Evolutionary conservation across 2,329 filamentous ascomycete genomes (phyloP).

Genomic region (Cercospora zeae-maydis): DNA sequence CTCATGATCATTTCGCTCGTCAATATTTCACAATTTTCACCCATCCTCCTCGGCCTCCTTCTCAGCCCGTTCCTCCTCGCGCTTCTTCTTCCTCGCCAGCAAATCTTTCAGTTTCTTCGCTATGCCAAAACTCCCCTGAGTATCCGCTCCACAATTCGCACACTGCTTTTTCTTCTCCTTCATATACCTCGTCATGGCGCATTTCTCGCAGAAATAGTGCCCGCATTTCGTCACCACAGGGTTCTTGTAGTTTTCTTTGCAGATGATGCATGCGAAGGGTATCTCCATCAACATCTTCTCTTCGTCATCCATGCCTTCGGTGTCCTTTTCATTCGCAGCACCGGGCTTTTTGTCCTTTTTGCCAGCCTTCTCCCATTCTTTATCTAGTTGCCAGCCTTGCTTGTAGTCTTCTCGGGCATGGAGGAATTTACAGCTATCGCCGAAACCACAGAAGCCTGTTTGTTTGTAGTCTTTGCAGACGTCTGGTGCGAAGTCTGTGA

Average conservation of each 20-base stretch:
- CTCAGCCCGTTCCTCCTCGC: conserved; percentile 56
- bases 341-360: conserved; percentile 57
- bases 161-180: conserved; percentile 76
- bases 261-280: conserved; percentile 86
- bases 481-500: conserved; percentile 86
- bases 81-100: conserved; percentile 67
- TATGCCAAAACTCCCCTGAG: conserved; percentile 83
- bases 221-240: conserved; percentile 87
- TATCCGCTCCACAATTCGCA: conserved; percentile 78
- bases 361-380: conserved; percentile 83
- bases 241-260: conserved; percentile 70
- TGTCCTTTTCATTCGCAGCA: conserved; percentile 50
- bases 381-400: conserved; percentile 91
- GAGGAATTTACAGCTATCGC: conserved; percentile 77
- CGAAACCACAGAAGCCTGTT: conserved; percentile 69
- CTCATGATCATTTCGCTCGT: not conserved
- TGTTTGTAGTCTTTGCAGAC: conserved; percentile 94
- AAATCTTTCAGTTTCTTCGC: conserved; percentile 80
- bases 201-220: conserved; percentile 93
- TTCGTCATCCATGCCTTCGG: conserved; percentile 56
- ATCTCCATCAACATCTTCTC: conserved; percentile 75
- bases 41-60: conserved; percentile 54
- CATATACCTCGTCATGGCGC: conserved; percentile 79
- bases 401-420: conserved; percentile 77
- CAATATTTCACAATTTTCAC: not conserved